Evolutionary conservation across 2,329 filamentous ascomycete genomes (phyloP).

Genomic region (Xylariaceae sp.): DNA sequence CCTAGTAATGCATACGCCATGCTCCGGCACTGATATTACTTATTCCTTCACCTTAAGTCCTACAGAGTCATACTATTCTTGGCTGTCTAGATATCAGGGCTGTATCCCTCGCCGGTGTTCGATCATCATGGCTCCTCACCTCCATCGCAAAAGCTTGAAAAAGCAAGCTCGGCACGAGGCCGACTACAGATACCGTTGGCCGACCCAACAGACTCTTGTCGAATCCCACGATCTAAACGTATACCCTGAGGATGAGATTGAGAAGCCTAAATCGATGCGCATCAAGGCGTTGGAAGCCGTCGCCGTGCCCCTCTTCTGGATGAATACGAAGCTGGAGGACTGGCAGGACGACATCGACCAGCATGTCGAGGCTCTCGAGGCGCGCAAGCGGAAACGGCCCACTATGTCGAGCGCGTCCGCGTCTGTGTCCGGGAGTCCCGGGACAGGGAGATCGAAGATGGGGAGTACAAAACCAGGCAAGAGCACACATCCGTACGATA

Average conservation of each 20-base stretch:
- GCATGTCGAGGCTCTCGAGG: slow-evolving; percentile 25
- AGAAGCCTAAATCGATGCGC: slow-evolving; percentile 12
- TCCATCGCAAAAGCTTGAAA: neutral
- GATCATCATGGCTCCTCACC: neutral
- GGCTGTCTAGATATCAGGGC: neutral
- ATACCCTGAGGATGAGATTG: neutral
- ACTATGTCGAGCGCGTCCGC: slow-evolving; percentile 1
- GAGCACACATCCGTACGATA: slow-evolving; percentile 39
- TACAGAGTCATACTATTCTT: neutral
- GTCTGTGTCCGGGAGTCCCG: neutral
- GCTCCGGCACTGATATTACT: neutral
- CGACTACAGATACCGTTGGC: slow-evolving; percentile 37
- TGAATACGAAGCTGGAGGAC: slow-evolving; percentile 28
- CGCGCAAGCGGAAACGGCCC: slow-evolving; percentile 11
- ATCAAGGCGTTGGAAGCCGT: slow-evolving; percentile 27
- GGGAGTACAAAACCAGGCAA: slow-evolving; percentile 28
- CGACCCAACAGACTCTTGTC: slow-evolving; percentile 33
- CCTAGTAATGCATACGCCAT: neutral
- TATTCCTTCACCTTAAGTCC: neutral
- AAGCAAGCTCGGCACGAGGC: slow-evolving; percentile 13
- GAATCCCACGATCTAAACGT: slow-evolving; percentile 18
- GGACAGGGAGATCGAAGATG: neutral
- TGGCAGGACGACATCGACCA: slow-evolving; percentile 29
- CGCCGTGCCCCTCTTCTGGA: slow-evolving; percentile 24
- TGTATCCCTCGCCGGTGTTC: neutral